Percentiles rank a stretch among this genome's conserved stretches.
Evolutionary conservation across 2,329 filamentous ascomycete genomes (phyloP).

Genomic region (Aureobasidium vineae): DNA sequence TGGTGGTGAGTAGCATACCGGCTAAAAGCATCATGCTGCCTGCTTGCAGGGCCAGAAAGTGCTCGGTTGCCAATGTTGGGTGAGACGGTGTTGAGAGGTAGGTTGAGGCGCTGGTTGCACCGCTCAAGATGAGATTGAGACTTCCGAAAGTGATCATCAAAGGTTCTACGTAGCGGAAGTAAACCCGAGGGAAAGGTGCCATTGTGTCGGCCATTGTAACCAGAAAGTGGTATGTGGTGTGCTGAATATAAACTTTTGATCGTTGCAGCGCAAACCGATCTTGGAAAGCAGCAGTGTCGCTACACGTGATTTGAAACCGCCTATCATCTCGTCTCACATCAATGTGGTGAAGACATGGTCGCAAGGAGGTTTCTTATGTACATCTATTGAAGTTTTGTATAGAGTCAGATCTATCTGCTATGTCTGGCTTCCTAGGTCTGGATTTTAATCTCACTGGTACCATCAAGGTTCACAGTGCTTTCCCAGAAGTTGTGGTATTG

Average conservation of each 20-base stretch:
- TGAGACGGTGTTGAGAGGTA: slow-evolving; percentile 17
- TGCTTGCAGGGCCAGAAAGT: slow-evolving; percentile 17
- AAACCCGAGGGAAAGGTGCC: slow-evolving; percentile 11
- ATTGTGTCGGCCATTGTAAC: slow-evolving; percentile 11
- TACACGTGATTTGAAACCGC: background rate
- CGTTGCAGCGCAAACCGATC: background rate
- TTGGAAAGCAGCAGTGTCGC: background rate
- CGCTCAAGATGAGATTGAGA: slow-evolving; percentile 13
- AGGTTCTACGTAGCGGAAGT: slow-evolving; percentile 18
- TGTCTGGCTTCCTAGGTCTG: background rate
- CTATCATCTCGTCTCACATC: background rate
- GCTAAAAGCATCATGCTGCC: slow-evolving; percentile 18
- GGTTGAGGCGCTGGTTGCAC: slow-evolving; percentile 10
- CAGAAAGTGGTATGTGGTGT: background rate
- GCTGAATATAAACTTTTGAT: background rate
- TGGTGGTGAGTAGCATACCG: background rate
- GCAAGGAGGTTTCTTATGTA: no score
- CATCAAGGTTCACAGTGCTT: background rate
- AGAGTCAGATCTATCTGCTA: background rate
- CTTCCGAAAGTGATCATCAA: slow-evolving; percentile 20
- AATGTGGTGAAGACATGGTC: background rate
- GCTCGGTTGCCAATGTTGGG: background rate
- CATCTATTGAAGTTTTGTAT: no score
- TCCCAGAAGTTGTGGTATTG: background rate
- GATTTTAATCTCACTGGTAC: background rate